Evolutionary conservation across 352 stramenopile species (phyloP).

Genomic region (Globisporangium apiculatum): DNA sequence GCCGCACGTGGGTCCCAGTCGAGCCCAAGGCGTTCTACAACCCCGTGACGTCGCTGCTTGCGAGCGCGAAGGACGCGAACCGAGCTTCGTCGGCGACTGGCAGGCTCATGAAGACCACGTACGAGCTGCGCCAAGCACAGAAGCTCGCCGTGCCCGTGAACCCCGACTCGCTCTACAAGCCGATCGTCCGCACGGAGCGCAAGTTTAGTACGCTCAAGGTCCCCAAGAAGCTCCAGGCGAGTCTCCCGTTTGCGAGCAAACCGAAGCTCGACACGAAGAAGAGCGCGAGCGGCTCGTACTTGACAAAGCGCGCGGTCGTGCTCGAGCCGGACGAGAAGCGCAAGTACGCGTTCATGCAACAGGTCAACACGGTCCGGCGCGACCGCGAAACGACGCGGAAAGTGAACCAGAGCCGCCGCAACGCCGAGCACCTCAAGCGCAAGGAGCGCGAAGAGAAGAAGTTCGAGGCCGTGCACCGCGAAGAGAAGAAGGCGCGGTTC

Average conservation of each 20-base stretch:
- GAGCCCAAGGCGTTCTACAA: constrained; percentile 99
- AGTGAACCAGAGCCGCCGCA: constrained; percentile 83
- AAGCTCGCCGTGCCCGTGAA: constrained; percentile 95
- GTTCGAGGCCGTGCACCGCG: constrained; percentile 77
- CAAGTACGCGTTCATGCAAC: constrained; percentile 96
- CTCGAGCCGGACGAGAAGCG: constrained; percentile 95
- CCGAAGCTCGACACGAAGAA: constrained; percentile 93
- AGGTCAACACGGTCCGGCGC: constrained; percentile 95
- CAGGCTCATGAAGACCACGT: constrained; percentile 93
- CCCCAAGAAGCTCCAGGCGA: constrained; percentile 96
- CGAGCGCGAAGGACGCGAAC: constrained; percentile 34
- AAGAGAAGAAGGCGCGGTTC: constrained; percentile 86
- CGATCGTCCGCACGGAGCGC: constrained; percentile 90
- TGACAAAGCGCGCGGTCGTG: constrained; percentile 88
- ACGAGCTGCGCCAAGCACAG: constrained; percentile 92
- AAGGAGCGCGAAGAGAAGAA: constrained; percentile 88
- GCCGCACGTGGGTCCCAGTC: constrained; percentile 97
- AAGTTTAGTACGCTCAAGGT: constrained; percentile 94
- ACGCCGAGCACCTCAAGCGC: constrained; percentile 88
- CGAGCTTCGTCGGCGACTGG: constrained; percentile 44
- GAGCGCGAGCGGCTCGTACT: constrained; percentile 71
- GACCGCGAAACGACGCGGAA: constrained; percentile 94
- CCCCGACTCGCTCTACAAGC: constrained; percentile 98
- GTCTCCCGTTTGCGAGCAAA: constrained; percentile 96
- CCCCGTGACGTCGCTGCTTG: constrained; percentile 88